Evolutionary conservation across 2,329 filamentous ascomycete genomes (phyloP).

Genomic region (Hypoxylon sp.): DNA sequence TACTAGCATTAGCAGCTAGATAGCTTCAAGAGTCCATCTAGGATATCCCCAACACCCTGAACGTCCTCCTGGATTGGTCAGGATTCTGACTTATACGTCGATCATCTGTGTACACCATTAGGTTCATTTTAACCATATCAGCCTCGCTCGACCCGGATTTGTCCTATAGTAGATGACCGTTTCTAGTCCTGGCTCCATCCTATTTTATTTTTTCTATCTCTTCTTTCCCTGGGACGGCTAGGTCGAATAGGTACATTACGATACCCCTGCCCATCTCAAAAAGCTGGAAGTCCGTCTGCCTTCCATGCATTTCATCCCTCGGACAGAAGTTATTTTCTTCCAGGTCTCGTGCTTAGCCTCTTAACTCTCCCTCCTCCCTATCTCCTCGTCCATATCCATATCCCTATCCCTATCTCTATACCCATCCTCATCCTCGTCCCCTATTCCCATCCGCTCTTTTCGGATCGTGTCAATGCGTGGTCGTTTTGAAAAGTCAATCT

Average conservation of each 20-base stretch:
- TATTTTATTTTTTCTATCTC: slow-evolving; percentile 20
- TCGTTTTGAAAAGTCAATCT: slow-evolving; percentile 6
- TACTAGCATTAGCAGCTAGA: slow-evolving; percentile 27
- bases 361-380: neutral
- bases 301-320: slow-evolving; percentile 10
- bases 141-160: slow-evolving; percentile 28
- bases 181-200: slow-evolving; percentile 21
- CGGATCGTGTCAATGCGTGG: slow-evolving; percentile 7
- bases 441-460: too few species aligned
- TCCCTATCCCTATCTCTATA: neutral
- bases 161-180: neutral
- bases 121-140: slow-evolving; percentile 36
- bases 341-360: slow-evolving; percentile 2
- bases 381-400: too few species aligned
- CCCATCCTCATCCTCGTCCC: neutral
- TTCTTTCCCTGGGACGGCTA: too few species aligned
- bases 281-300: slow-evolving; percentile 16
- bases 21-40: slow-evolving; percentile 9
- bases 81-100: slow-evolving; percentile 21
- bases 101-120: slow-evolving; percentile 27
- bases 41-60: slow-evolving; percentile 36
- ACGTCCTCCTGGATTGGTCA: slow-evolving; percentile 20
- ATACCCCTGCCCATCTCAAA: slow-evolving; percentile 27
- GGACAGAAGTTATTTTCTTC: slow-evolving; percentile 5
- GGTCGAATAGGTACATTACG: slow-evolving; percentile 16